These are phyloP conservation scores for Fusarium longipes DNA, from an alignment of 2,329 filamentous ascomycete species.

Conservation along the genomic window DNA sequence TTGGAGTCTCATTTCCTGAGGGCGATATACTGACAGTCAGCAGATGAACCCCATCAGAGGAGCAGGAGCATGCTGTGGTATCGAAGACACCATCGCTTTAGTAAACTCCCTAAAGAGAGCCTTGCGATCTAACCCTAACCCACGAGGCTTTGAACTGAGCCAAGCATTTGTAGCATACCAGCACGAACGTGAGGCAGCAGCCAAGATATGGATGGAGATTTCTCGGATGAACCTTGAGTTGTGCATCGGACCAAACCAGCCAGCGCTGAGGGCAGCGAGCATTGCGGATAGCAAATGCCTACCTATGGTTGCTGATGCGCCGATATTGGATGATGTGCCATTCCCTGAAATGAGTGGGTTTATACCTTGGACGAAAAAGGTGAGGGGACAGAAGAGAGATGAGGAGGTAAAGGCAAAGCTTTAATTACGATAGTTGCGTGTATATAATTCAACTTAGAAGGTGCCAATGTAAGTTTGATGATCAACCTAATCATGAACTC, in stretches of 20 bases:
- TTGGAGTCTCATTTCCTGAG: no score
- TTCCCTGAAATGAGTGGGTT: conserved; percentile 5
- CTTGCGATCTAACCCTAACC: not conserved
- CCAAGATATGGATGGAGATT: conserved; percentile 19
- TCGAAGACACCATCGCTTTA: conserved; percentile 17
- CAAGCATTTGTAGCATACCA: conserved; percentile 16
- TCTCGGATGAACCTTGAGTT: conserved; percentile 14
- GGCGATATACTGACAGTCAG: not conserved
- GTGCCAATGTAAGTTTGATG: no score
- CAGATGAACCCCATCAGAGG: conserved; percentile 31
- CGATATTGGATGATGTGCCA: conserved; percentile 4
- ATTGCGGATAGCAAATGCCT: conserved; percentile 9
- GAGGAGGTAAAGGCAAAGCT: not conserved
- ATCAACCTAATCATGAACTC: no score
- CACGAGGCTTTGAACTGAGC: not conserved
- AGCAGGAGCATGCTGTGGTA: conserved; percentile 23
- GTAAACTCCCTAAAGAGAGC: conserved; percentile 8
- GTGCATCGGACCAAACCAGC: conserved; percentile 14
- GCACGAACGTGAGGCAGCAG: conserved; percentile 5
- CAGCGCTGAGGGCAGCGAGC: not conserved
- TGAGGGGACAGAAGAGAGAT: not conserved
- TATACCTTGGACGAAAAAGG: conserved; percentile 9
- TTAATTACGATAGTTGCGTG: not conserved
- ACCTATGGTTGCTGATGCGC: conserved; percentile 15
- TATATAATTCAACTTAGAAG: no score